Evolutionary conservation across 73 alveolate genomes (phyloP).

Genomic region (Paramecium sexaurelia): DNA sequence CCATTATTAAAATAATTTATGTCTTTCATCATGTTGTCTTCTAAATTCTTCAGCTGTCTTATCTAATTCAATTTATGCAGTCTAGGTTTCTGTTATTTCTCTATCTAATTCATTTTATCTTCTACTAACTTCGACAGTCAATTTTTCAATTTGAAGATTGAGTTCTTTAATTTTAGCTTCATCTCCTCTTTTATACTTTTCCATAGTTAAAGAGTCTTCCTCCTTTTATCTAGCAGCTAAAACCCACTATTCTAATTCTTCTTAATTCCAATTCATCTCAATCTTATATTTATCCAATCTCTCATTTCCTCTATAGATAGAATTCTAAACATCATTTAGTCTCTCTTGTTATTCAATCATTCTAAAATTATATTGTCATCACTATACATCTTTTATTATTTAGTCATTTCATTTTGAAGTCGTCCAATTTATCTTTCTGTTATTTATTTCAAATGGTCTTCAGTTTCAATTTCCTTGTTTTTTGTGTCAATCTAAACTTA

Average conservation of each 20-base stretch:
- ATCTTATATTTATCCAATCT: constrained; percentile 97
- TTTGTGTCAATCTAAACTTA: constrained; percentile 68
- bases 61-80: constrained; percentile 99
- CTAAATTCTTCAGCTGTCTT: constrained; percentile 99
- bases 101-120: constrained; percentile 84
- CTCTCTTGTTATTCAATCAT: constrained; percentile 91
- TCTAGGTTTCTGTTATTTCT: constrained; percentile 97
- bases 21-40: constrained; percentile 97
- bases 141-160: constrained; percentile 85
- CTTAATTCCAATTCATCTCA: constrained; percentile 99
- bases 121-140: constrained; percentile 67
- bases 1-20: constrained; percentile 91
- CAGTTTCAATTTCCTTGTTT: constrained; percentile 91
- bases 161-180: constrained; percentile 99
- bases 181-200: constrained; percentile 99
- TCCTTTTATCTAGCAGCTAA: constrained; percentile 99
- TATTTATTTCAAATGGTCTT: constrained; percentile 92
- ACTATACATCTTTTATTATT: constrained; percentile 75
- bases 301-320: constrained; percentile 98
- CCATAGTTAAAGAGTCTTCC: constrained; percentile 98
- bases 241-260: constrained; percentile 99
- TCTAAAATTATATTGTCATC: not conserved
- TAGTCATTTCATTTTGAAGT: constrained; percentile 81
- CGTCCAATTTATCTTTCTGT: constrained; percentile 93
- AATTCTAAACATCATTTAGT: constrained; percentile 93